Evolutionary conservation across 768 basidiomycete species (phyloP).

Genomic region (Xanthoconium purpureum): DNA sequence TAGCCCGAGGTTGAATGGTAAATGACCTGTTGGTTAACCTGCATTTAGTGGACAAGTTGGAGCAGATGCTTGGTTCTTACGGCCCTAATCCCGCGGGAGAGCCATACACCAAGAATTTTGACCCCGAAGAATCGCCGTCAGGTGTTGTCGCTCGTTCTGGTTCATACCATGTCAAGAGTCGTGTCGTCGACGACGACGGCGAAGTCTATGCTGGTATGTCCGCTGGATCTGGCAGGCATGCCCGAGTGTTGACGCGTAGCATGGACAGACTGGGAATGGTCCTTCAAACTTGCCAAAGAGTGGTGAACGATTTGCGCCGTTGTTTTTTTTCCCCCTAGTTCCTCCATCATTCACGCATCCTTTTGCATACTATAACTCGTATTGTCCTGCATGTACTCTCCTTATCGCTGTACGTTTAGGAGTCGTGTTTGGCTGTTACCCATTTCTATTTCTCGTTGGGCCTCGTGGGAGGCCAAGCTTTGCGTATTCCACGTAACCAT

Average conservation of each 20-base stretch:
- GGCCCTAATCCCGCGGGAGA: slow-evolving; percentile 66
- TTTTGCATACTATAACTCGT: slow-evolving; percentile 26
- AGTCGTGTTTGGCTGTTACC: slow-evolving; percentile 9
- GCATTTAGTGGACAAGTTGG: slow-evolving; percentile 78
- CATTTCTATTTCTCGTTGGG: background rate
- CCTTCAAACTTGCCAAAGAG: slow-evolving; percentile 88
- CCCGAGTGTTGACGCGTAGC: slow-evolving; percentile 6
- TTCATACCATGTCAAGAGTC: slow-evolving; percentile 71
- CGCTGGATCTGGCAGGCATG: background rate
- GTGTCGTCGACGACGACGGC: slow-evolving; percentile 86
- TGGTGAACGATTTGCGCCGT: slow-evolving; percentile 51
- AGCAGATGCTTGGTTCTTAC: slow-evolving; percentile 94
- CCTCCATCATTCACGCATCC: slow-evolving; percentile 26
- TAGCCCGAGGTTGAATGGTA: background rate
- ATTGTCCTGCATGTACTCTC: slow-evolving; percentile 28
- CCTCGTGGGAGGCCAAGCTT: background rate
- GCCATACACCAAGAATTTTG: slow-evolving; percentile 74
- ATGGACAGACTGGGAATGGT: slow-evolving; percentile 52
- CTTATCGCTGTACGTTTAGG: slow-evolving; percentile 21
- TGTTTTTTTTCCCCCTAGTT: slow-evolving; percentile 8
- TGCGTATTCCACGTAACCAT: background rate
- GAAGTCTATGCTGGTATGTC: slow-evolving; percentile 71
- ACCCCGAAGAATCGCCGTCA: slow-evolving; percentile 66
- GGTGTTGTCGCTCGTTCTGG: slow-evolving; percentile 85
- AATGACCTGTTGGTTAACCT: slow-evolving; percentile 2